phyloP scores from a whole-genome alignment of 306 rosid species.

The Urtica urens region DNA sequence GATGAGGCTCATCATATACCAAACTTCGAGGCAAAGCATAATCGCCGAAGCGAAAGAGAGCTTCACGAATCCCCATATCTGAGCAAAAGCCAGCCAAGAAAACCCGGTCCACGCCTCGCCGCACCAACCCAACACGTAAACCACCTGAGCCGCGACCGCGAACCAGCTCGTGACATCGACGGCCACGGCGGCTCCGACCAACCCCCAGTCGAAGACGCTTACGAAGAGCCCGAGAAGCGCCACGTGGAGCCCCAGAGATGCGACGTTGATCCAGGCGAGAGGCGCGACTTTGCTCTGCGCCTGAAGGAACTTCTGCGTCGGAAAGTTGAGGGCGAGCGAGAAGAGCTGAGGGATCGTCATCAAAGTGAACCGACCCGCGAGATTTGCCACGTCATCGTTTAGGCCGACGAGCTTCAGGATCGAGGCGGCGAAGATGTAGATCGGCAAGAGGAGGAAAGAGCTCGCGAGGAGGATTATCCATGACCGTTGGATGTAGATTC shows the following conservation, averaged over 20 bases:
- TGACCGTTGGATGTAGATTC: slow-evolving; percentile 56
- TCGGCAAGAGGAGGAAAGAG: slow-evolving; percentile 36
- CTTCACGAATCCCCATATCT: slow-evolving; percentile 60
- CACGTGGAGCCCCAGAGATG: slow-evolving; percentile 35
- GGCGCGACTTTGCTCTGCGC: slow-evolving; percentile 68
- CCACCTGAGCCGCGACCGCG: slow-evolving; percentile 41
- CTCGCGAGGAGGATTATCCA: slow-evolving; percentile 46
- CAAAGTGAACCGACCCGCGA: slow-evolving; percentile 41
- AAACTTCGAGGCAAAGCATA: slow-evolving; percentile 70
- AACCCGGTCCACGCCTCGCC: slow-evolving; percentile 77
- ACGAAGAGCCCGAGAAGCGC: slow-evolving; percentile 58
- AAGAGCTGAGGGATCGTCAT: slow-evolving; percentile 62
- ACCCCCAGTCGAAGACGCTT: slow-evolving; percentile 37
- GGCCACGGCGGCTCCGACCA: slow-evolving; percentile 66
- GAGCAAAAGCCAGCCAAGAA: slow-evolving; percentile 55
- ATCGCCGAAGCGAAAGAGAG: slow-evolving; percentile 74
- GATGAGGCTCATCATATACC: slow-evolving; percentile 26
- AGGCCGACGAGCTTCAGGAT: slow-evolving; percentile 49
- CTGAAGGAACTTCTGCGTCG: slow-evolving; percentile 77
- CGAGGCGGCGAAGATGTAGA: slow-evolving; percentile 46
- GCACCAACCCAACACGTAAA: slow-evolving; percentile 69
- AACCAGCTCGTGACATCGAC: slow-evolving; percentile 58
- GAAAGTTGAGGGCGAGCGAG: slow-evolving; percentile 59
- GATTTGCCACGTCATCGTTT: slow-evolving; percentile 36
- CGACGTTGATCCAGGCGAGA: slow-evolving; percentile 60